Conservation (phyloP, 2,329 filamentous ascomycete species). For the Ciborinia camelliae region DNA sequence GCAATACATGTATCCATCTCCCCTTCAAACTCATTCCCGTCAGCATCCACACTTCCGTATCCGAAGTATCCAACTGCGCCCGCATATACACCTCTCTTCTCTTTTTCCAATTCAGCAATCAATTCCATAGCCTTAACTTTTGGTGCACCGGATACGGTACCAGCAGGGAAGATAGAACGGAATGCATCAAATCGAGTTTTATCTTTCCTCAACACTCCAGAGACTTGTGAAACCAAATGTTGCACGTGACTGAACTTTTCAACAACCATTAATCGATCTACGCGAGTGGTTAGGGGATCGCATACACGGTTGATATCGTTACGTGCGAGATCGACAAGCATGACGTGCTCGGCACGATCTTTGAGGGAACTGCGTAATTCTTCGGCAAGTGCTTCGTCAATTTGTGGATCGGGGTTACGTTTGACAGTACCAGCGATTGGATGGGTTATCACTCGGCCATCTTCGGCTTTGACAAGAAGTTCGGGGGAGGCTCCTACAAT, state of each 20-base stretch:
- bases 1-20: slow-evolving; percentile 86
- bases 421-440: slow-evolving; percentile 95
- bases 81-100: slow-evolving; percentile 94
- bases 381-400: slow-evolving; percentile 75
- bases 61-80: slow-evolving; percentile 97
- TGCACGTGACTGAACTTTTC: slow-evolving; percentile 96
- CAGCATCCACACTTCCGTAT: slow-evolving; percentile 67
- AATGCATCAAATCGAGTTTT: slow-evolving; percentile 95
- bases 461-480: slow-evolving; percentile 86
- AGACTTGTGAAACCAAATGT: slow-evolving; percentile 94
- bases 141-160: slow-evolving; percentile 90
- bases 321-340: slow-evolving; percentile 92
- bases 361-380: slow-evolving; percentile 79
- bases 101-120: slow-evolving; percentile 87
- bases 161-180: slow-evolving; percentile 92
- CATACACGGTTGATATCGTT: slow-evolving; percentile 97
- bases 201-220: slow-evolving; percentile 75
- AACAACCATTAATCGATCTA: slow-evolving; percentile 91
- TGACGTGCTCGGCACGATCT: slow-evolving; percentile 92
- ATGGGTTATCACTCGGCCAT: slow-evolving; percentile 86
- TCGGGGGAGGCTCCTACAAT: slow-evolving; percentile 95
- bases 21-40: slow-evolving; percentile 65
- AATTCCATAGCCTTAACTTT: slow-evolving; percentile 97
- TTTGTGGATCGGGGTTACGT: slow-evolving; percentile 73
- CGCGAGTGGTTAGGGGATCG: slow-evolving; percentile 82